Base-by-base conservation (phyloP, 495 filamentous ascomycete species). In the Lineolata rhizophorae region DNA sequence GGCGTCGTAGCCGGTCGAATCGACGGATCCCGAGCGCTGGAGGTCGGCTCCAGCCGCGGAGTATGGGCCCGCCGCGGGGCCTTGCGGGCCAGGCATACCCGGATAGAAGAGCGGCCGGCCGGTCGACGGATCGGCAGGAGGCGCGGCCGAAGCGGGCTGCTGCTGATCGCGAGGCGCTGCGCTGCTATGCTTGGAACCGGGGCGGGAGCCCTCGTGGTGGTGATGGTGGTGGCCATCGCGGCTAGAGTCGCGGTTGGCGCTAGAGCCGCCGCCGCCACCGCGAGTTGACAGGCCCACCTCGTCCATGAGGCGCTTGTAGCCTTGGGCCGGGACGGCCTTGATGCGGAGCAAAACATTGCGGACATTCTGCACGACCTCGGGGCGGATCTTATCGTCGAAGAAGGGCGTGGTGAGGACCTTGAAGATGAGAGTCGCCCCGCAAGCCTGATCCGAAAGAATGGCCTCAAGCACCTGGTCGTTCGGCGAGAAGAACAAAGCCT, bases 301-400 rank as follows among this genome's bases (percentile, higher is more conserved):
- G 45, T 93, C 84, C 87, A 97, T 97, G 29, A 97, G 53, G 26
- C 87, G 78, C 61, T 95, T 95, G 55, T 97, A 97, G 24, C 87
- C 87, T 53, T 97, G 90, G 30, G 76, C 74, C 29, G 87, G 81
- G 36, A 85, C 76, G 4, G 79, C 84, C 55, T 97, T 97, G 40
- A 95, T 66, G 39, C 76, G 76, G 27, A 80, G 61, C 26, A 97
- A 63, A 32, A 94, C 84, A 49, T 72, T 77, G 38, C 83, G 76
- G 19, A 97, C 80, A 32, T 81, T 91, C 51, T 90, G 78, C 1
- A 87, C 69, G 25, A 93, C 81, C 38, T 92, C 76, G 18, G 64
- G 60, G 20, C 87, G 73, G 54, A 91, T 80, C 12, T 61, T 72
- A 46, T 97, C 90, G 39, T 97, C 90, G 40, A 94, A 85, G 70